Percentiles rank a stretch among this genome's conserved stretches.
Evolutionary conservation across 2,329 filamentous ascomycete genomes (phyloP).

Genomic region (Penicillium sp.): DNA sequence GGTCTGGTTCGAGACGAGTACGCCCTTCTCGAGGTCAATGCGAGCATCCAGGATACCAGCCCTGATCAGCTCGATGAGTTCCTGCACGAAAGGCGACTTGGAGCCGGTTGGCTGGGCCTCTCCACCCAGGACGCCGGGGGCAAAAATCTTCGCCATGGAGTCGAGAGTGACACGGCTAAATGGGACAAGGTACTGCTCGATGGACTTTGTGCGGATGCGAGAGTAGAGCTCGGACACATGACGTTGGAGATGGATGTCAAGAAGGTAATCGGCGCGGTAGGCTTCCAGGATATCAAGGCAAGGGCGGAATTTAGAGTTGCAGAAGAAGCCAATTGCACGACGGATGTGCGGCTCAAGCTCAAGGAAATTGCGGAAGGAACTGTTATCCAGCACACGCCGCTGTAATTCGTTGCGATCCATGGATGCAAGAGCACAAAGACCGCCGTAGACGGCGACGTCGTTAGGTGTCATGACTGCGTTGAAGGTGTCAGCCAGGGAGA

Average conservation of each 20-base stretch:
- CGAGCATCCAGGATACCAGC: constrained; percentile 67
- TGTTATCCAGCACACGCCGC: constrained; percentile 70
- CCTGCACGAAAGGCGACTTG: constrained; percentile 45
- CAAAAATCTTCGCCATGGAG: constrained; percentile 74
- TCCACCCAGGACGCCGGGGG: constrained; percentile 35
- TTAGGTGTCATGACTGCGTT: constrained; percentile 73
- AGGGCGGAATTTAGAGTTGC: constrained; percentile 79
- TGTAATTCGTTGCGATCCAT: constrained; percentile 78
- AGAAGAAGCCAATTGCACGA: constrained; percentile 83
- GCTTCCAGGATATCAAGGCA: constrained; percentile 79
- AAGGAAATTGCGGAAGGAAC: constrained; percentile 75
- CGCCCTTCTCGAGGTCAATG: constrained; percentile 76
- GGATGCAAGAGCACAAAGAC: constrained; percentile 80
- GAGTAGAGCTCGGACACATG: constrained; percentile 68
- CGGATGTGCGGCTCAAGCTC: constrained; percentile 93
- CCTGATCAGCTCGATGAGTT: constrained; percentile 75
- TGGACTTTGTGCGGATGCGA: constrained; percentile 80
- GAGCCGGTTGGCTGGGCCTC: constrained; percentile 60
- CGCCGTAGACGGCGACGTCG: constrained; percentile 88
- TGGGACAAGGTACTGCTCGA: constrained; percentile 85
- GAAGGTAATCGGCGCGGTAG: constrained; percentile 78
- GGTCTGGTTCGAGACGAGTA: constrained; percentile 67
- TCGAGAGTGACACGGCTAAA: constrained; percentile 82
- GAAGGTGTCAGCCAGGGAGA: constrained; percentile 55
- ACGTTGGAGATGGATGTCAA: constrained; percentile 78